phyloP scores from a whole-genome alignment of 1,139 yeast genomes.

The Wickerhamomyces sp. region DNA sequence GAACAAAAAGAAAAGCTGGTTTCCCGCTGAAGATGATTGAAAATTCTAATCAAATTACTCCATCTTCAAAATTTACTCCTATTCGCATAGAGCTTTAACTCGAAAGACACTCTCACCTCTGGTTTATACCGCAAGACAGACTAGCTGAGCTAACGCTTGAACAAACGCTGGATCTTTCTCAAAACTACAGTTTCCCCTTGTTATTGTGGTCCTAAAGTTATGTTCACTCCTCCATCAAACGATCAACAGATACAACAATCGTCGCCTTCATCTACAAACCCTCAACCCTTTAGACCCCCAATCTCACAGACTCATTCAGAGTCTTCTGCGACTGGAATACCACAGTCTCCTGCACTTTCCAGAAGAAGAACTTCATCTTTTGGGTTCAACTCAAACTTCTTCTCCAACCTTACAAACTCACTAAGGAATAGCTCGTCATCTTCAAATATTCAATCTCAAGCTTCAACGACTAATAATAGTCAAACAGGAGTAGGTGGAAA shows the following conservation, averaged over 20 bases:
- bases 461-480: background rate
- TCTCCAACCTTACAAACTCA: conserved; percentile 21
- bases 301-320: conserved; percentile 2
- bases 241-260: background rate
- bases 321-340: conserved; percentile 3
- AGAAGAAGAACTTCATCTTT: conserved; percentile 24
- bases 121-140: too few species aligned
- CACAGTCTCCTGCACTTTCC: conserved; percentile 7
- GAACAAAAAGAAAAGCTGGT: too few species aligned
- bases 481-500: background rate
- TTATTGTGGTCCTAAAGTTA: background rate
- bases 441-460: conserved; percentile 9
- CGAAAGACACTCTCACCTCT: too few species aligned
- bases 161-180: too few species aligned
- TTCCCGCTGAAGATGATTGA: too few species aligned
- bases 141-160: too few species aligned
- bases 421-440: conserved; percentile 21
- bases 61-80: too few species aligned
- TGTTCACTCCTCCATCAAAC: background rate
- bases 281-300: conserved; percentile 6
- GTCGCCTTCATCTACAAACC: conserved; percentile 5
- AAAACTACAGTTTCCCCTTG: background rate
- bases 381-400: conserved; percentile 22
- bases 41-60: too few species aligned
- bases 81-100: too few species aligned